Conservation (phyloP, 441 rosid genomes). For the Gossypium gossypioides region DNA sequence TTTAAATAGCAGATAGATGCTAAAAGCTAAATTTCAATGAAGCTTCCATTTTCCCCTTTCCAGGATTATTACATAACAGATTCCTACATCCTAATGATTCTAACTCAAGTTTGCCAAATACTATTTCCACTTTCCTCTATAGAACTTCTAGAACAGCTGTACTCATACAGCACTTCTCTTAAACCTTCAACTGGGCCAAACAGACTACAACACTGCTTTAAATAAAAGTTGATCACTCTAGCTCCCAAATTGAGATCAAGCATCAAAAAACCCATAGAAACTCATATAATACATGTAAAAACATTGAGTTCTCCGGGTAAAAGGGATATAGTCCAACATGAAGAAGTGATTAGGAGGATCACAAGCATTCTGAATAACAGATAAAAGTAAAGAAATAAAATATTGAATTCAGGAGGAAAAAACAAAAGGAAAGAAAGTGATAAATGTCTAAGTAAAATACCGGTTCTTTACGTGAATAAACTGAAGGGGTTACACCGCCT, state of each 20-base stretch:
- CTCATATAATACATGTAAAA: neutral
- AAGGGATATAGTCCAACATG: conserved; percentile 10
- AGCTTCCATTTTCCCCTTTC: neutral
- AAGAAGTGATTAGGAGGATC: neutral
- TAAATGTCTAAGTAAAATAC: conserved; percentile 46
- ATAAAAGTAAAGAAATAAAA: conserved; percentile 13
- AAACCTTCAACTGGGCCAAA: neutral
- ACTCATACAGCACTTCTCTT: neutral
- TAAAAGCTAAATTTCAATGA: neutral
- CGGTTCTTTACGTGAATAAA: conserved; percentile 97
- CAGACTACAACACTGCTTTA: neutral
- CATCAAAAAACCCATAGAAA: neutral
- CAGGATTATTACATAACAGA: neutral
- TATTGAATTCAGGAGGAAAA: conserved; percentile 2
- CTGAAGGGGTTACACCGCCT: conserved; percentile 84
- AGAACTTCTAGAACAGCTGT: neutral
- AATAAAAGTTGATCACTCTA: neutral
- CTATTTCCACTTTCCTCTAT: neutral
- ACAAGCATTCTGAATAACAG: neutral
- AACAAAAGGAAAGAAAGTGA: conserved; percentile 4
- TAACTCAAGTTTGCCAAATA: neutral
- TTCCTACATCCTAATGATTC: neutral
- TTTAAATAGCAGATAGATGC: neutral
- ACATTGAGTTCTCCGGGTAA: neutral
- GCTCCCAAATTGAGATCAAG: neutral